Base-by-base conservation (phyloP, 345 rosid genomes). In the Noccaea bulbosa region DNA sequence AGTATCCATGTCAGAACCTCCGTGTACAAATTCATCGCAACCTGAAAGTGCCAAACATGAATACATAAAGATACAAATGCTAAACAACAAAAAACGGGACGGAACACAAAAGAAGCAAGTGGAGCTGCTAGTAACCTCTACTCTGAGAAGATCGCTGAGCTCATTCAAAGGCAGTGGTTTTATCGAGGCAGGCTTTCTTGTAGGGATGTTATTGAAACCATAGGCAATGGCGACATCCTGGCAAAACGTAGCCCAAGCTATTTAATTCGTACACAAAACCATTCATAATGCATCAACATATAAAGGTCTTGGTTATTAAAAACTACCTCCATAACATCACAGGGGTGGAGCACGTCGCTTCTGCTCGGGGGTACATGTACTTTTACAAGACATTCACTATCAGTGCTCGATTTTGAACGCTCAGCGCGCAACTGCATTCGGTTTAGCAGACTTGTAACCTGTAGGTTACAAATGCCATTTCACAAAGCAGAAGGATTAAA, bases 141-240 rank as follows among this genome's bases (percentile, higher is more conserved):
- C 59, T 81, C 97, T 83, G 24, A 93, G 78, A 35, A 87, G 92
- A 82, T 91, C 94, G 76, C 82, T 82, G 58, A 93, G 85, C 78
- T 91, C 86, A 73, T 86, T 91, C 81, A 89, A 79, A 16, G 86
- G 78, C 55, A 91, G 65, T 17, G 94, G 88, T 78, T 80, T 83
- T 75, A 91, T 72, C 30, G 95, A 87, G 41, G 83, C 78, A 15
- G 83, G 84, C 81, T 45, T 86, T 69, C 82, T 89, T 79, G 68
- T 88, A 30, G 88, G 91, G 73, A 94, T 88, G 60, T 87, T 87
- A 72, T 93, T 87, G 74, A 82, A 93, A 15, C 97, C 97, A 82
- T 86, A 89, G 59, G 98, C 97, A 81, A 91, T 90, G 60, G 96
- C 98, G 71, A 93, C 94, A 78, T 94, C 97, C 99, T 94, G 70